Base-by-base conservation (phyloP, 192 early-diverging fungal species). In the Cladochytrium replicatum region DNA sequence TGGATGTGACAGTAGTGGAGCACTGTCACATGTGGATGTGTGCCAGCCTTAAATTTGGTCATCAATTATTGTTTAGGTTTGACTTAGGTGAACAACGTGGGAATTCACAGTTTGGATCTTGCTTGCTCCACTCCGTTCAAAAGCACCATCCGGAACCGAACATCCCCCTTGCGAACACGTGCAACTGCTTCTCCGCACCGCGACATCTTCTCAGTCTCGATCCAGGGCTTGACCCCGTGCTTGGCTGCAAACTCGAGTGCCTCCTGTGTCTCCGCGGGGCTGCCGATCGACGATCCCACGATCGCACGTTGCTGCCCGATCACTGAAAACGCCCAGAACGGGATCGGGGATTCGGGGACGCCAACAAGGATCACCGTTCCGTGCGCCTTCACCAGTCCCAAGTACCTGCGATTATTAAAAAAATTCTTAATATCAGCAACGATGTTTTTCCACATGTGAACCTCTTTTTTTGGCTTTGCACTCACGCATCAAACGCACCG, bases 131-230 rank as follows among this genome's bases (percentile, higher is more conserved):
- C n/a, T n/a, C n/a, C n/a, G n/a, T n/a, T n/a, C n/a, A n/a, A n/a
- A n/a, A 89, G 68, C 1, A 89, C 84, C 32, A 79, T 68, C 30
- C 83, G 68, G 63, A 82, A 87, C n/a, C 79, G 66, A 6, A 75
- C 79, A 51, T 79, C 64, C 22, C 77, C 74, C 1, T 53, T 50
- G 3, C 64, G 58, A 11, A 84, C 66, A 19, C 68, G 64, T 29
- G 71, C 52, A 44, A 81, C 67, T 1, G 78, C 84, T 42, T 81
- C 75, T 46, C 72, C 69, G 32, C 75, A 67, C 32, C 82, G 66
- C 38, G 69, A 50, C 57, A 85, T 74, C 2, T 72, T 71, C 43
- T 73, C 66, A 29, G 68, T 67, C 40, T 86, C 77, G 42, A 87
- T 76, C 44, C 64, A 63, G 2, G 84, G 82, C 34, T 59, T 60